A percentile compares a stretch with the other conserved stretches of the same genome.
phyloP scores from a whole-genome alignment of 176 grass and related monocot species.

The Raddia distichophylla region DNA sequence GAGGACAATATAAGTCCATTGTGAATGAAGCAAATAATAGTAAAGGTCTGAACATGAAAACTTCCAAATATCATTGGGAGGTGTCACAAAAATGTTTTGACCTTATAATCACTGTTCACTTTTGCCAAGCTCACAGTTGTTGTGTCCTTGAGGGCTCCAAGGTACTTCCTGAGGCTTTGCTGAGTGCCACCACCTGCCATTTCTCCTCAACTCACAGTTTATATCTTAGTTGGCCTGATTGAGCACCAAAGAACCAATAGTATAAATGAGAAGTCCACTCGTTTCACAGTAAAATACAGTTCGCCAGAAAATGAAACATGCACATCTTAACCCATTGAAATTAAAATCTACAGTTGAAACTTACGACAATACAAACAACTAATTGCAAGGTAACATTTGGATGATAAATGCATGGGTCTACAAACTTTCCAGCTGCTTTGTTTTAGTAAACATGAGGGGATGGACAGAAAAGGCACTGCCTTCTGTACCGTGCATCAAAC shows the following conservation, averaged over 20 bases:
- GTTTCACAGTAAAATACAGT: neutral
- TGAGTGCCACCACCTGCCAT: constrained; percentile 87
- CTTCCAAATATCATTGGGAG: constrained; percentile 10
- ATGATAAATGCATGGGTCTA: neutral
- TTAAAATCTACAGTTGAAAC: constrained; percentile 14
- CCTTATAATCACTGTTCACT: constrained; percentile 99
- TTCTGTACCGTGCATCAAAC: neutral
- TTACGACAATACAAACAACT: constrained; percentile 6
- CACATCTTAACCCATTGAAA: neutral
- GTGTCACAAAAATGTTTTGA: constrained; percentile 14
- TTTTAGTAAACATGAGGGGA: constrained; percentile 11
- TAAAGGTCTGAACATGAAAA: constrained; percentile 18
- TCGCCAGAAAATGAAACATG: neutral
- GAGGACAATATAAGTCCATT: neutral
- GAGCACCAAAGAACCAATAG: constrained; percentile 32
- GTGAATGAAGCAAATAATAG: neutral
- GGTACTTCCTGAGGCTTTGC: constrained; percentile 84
- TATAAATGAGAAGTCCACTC: constrained; percentile 28
- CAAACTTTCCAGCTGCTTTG: constrained; percentile 10
- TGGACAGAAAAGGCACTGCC: neutral
- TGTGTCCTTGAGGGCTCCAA: constrained; percentile 96
- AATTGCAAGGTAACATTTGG: constrained; percentile 18
- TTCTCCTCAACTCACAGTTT: constrained; percentile 51
- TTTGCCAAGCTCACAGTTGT: constrained; percentile 96
- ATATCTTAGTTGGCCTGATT: constrained; percentile 35